Evolutionary conservation across 257 asterid species (phyloP), one percentile per base, ranked within the genome.

Genomic region (Plantago major): DNA sequence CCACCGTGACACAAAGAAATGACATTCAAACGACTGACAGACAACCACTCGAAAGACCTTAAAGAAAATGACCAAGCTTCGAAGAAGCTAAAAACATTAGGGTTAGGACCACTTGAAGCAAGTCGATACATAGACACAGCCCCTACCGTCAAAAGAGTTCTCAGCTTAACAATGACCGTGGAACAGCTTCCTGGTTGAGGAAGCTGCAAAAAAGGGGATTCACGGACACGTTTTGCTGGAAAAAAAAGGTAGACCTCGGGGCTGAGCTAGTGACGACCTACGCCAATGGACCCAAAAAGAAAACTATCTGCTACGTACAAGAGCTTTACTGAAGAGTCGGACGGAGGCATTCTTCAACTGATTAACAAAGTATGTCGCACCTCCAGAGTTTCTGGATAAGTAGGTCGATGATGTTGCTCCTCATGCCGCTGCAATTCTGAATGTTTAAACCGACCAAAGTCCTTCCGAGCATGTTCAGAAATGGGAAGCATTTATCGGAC

Each of bases 341-440:
- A 55, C 42, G 19, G 15, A 11, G 18, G 26, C n/a, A 10, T 13
- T 33, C 60, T 11, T 7, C 63, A 0, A 5, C 57, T 55, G 71
- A 64, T 79, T 68, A 87, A 61, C 62, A 73, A 49, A 93, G 96
- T 67, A 93, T 75, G 54, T 93, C 92, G 15, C 99, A 93, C 87
- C 92, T 84, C 88, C 95, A 82, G 9, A 89, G 87, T 11, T 64
- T 76, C 75, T 84, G 92, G 57, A 64, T 18, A 18, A 93, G 96
- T 67, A 71, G 61, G 71, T 74, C 79, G 64, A 77, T 67, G 4
- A 82, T 45, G 1, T 62, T 60, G 22, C 44, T 50, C 65, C 84
- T 81, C 58, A 93, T 74, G 56, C 93, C 85, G 9, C 5, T 19
- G 81, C 99, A 93, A 9, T 72, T 75, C 78, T 83, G 90, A 53